Base-by-base conservation (phyloP, 768 basidiomycete genomes). In the Pleurotus tuoliensis region DNA sequence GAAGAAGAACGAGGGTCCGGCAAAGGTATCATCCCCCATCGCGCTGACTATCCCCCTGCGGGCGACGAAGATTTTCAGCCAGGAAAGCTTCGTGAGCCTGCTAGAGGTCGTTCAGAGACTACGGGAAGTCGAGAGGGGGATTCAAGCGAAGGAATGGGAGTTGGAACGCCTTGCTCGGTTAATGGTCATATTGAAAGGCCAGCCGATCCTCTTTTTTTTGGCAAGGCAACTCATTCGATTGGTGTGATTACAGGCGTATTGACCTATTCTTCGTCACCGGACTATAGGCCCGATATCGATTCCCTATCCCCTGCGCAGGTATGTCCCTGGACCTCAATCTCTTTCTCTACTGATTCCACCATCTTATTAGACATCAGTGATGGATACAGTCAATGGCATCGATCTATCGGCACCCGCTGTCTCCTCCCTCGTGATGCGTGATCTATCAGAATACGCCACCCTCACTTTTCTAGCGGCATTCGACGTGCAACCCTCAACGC, bases 241-340 rank as follows among this genome's bases (percentile, higher is more conserved):
- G 22, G 44, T 64, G 5, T 7, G 30, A 38, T 47, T 49, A 4
- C 60, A 90, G 89, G 86, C 24, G 78, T 89, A 37, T 72, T 91
- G 61, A 94, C 90, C 0, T 97, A 97, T 65, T 75, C 86, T 2
- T 76, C 77, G 56, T 94, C 92, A 0, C 85, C 89, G 12, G 93
- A 96, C 64, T 96, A 92, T 67, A 77, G 94, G 41, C 88, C 91
- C 1, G 96, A 99, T 63, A 76, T 94, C 41, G 95, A 98, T 65
- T 70, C 74, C 18, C 75, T 98, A 38, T 83, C 84, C 18, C 89
- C 92, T 43, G 82, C 92, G 5, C 91, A 93, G 80, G 90, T 89
- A 66, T 16, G 58, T 48, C 44, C 7, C 59, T 65, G 7, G 16
- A 24, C 41, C 13, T n/a, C 27, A 22, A 46, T n/a, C 25, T 38